Conservation (phyloP, 2,329 filamentous ascomycete genomes). For the Apiospora rasikravindrae region DNA sequence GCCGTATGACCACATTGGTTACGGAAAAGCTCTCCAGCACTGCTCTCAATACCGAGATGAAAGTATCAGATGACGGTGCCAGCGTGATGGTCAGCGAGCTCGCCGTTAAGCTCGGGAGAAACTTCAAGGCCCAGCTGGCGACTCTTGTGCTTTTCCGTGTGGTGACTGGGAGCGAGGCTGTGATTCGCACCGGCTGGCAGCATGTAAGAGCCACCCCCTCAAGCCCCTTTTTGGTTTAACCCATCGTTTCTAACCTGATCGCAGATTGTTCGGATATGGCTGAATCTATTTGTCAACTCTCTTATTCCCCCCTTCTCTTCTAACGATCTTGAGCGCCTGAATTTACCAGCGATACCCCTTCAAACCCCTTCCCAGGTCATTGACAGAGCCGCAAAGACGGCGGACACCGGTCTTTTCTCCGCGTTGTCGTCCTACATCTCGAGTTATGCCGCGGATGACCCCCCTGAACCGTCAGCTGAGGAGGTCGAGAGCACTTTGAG, state of each 20-base stretch:
- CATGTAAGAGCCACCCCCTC: conserved; percentile 58
- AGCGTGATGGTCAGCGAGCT: conserved; percentile 96
- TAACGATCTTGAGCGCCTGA: conserved; percentile 65
- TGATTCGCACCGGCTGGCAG: conserved; percentile 79
- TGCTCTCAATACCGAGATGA: conserved; percentile 90
- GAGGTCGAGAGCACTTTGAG: conserved; percentile 95
- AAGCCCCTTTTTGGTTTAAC: not conserved
- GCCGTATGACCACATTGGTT: conserved; percentile 87
- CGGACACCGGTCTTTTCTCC: conserved; percentile 87
- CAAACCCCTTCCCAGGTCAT: conserved; percentile 93
- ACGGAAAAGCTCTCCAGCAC: conserved; percentile 80
- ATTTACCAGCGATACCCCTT: conserved; percentile 82
- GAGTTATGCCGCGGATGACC: conserved; percentile 98
- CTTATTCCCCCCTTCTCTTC: conserved; percentile 82
- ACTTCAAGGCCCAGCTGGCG: conserved; percentile 91
- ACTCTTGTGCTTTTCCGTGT: conserved; percentile 96
- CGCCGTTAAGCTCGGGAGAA: conserved; percentile 91
- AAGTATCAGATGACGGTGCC: conserved; percentile 80
- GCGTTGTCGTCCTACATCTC: conserved; percentile 96
- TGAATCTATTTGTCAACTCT: conserved; percentile 96
- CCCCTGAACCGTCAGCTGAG: conserved; percentile 95
- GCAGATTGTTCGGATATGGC: conserved; percentile 86
- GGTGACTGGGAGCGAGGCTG: conserved; percentile 80
- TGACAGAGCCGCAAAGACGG: conserved; percentile 78
- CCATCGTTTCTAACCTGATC: conserved; percentile 45